Evolutionary conservation across 1,284 basidiomycete species (phyloP), one percentile per base, ranked within the genome.

Genomic region (Heterobasidion parviporum): DNA sequence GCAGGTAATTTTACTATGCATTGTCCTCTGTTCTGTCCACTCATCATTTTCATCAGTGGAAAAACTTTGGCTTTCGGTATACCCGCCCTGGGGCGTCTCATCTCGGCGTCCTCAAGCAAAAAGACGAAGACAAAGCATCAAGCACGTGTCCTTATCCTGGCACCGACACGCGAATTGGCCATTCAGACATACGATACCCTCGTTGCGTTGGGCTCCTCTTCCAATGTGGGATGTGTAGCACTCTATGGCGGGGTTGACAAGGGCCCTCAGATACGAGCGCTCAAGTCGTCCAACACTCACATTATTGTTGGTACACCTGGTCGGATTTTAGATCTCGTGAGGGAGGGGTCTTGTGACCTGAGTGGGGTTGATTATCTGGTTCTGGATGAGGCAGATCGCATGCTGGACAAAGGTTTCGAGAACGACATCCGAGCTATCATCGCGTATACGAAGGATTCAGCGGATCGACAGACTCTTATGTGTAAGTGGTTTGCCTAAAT

Each of bases 371-470:
- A 85, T 52, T 98, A 95, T 75, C 78, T 98, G 15, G 96, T 98
- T 0, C 75, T 99, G 45, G 97, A 99, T 67, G 96, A 99, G 73
- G 96, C 96, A 1, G 96, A 99, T 73, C 82, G 96, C 50, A 98
- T 99, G 96, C 78, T 99, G 51, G 97, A 99, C 70, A 94, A 91
- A 66, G 97, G 97, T 0, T 99, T 99, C 70, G 97, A 99, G 74
- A 97, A 98, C 65, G 97, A 99, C 70, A 98, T 99, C 61, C 80
- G 94, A 52, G 82, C 81, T 56, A 99, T 99, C 65, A 95, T 99
- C 60, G 86, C 83, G 8, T 78, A 83, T 64, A 87, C 88, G 34
- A 87, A 87, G 62, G 81, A 81, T 61, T 74, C 77, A 10, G 70
- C 72, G 12, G 78, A 83, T 55, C 78, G 92, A 41, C 92, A 96